Base-by-base conservation (phyloP, 192 early-diverging fungal genomes). In the Dissophora globulifera region DNA sequence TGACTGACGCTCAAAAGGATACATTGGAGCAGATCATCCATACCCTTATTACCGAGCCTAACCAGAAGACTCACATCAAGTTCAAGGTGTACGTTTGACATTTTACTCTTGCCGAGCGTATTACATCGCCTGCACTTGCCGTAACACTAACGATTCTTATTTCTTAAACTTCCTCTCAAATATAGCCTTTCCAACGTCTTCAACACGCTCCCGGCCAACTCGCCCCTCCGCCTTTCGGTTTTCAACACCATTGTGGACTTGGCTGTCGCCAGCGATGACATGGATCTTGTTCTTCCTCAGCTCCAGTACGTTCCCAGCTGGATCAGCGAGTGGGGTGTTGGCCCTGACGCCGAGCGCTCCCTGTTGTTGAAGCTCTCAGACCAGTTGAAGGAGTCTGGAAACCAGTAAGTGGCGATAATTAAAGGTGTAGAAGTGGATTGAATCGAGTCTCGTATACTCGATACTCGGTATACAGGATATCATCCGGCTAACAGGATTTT, bases 171-270 rank as follows among this genome's bases (percentile, higher is more conserved):
- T 16, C 30, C 8, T 32, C 27, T 42, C 38, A 27, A 74, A 38
- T 67, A 66, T 59, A 92, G 90, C 47, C 84, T 91, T 7, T 83
- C 85, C 69, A 96, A 93, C 83, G 83, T 96, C 53, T 98, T 93
- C 87, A 96, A 95, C 81, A 83, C 89, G 56, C 81, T 92, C 30
- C 85, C 86, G 40, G 71, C 70, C 40, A 78, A 69, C 49, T 84
- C 75, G 19, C 55, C 83, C 53, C 83, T 83, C 54, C 89, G 89
- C 31, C 88, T 82, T 67, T 63, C 85, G 22, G 90, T 92, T 58
- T 96, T 94, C 69, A 53, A 81, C 43, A 82, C 88, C 58, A 91
- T 98, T 64, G 82, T 96, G 25, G 84, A 85, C 38, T 85, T 93
- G 66, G 94, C 93, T 17, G 81, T 85, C 31, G 80, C 90, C 50